Percentiles rank a stretch among this genome's conserved stretches.
These are phyloP conservation scores for Verticillium alfalfae DNA, from an alignment of 2,329 filamentous ascomycete species.

Conservation along the genomic window DNA sequence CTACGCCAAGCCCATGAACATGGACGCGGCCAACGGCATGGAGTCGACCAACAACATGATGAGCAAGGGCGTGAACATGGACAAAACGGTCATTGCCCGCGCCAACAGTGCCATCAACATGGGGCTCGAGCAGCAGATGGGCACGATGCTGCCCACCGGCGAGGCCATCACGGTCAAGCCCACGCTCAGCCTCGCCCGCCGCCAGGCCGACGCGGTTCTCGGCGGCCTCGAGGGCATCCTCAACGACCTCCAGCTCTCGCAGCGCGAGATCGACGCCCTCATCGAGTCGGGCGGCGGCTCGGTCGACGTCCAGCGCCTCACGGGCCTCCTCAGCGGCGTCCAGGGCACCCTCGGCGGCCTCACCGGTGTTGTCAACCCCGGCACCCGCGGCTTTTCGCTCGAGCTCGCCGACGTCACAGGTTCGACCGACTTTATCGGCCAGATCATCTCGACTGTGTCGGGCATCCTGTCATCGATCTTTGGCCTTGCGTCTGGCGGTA, in stretches of 20 bases:
- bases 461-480: not conserved
- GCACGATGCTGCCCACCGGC: not conserved
- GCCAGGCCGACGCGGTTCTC: not conserved
- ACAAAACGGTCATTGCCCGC: not conserved
- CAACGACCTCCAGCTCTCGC: not conserved
- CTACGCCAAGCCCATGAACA: conserved; percentile 1
- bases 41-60: not conserved
- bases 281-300: not conserved
- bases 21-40: not conserved
- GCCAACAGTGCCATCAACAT: not conserved
- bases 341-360: not conserved
- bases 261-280: not conserved
- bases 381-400: not conserved
- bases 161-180: not conserved
- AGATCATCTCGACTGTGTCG: not conserved
- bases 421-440: not conserved
- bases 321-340: not conserved
- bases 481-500: not conserved
- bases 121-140: not conserved
- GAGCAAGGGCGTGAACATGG: not conserved
- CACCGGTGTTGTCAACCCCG: not conserved
- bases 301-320: not conserved
- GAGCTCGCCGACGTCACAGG: not conserved
- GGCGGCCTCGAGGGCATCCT: conserved; percentile 5
- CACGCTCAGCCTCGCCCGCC: not conserved